Evolutionary conservation across 257 asterid genomes (phyloP).

Genomic region (Solanum phureja): DNA sequence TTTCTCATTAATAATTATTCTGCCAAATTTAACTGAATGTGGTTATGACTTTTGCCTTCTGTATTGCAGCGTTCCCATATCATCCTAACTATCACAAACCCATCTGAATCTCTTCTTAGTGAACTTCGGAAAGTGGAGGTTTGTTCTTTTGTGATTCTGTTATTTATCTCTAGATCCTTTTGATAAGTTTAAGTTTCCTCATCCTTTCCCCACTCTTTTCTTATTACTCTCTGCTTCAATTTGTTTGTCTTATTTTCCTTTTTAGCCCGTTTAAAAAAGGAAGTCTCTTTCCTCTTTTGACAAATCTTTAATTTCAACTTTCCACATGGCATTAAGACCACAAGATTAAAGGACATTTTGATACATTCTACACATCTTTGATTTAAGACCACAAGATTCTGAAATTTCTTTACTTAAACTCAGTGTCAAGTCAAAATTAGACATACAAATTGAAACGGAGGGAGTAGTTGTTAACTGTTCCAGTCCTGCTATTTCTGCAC

Average conservation of each 20-base stretch:
- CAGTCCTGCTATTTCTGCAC: not conserved
- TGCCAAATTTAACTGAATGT: not conserved
- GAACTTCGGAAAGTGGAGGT: slow-evolving; percentile 99
- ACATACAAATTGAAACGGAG: not conserved
- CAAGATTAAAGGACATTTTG: not conserved
- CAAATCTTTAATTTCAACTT: not conserved
- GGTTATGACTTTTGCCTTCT: slow-evolving; percentile 25
- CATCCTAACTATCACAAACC: slow-evolving; percentile 77
- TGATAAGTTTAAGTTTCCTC: not conserved
- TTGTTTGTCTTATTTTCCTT: not conserved
- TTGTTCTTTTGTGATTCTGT: slow-evolving; percentile 10
- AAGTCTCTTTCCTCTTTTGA: not conserved
- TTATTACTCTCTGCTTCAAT: not conserved
- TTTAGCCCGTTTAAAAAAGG: not conserved
- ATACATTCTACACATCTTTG: not conserved
- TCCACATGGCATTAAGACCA: not conserved
- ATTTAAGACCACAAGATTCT: not conserved
- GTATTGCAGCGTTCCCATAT: slow-evolving; percentile 71
- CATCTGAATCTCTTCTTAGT: slow-evolving; percentile 89
- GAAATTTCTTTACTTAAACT: not conserved
- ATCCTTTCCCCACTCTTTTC: not conserved
- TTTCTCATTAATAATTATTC: not conserved
- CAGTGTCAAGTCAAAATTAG: not conserved
- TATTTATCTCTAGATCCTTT: not conserved
- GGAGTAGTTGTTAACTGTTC: not conserved